Evolutionary conservation across 2,329 filamentous ascomycete species (phyloP).

Genomic region (Ophiostoma sp.): DNA sequence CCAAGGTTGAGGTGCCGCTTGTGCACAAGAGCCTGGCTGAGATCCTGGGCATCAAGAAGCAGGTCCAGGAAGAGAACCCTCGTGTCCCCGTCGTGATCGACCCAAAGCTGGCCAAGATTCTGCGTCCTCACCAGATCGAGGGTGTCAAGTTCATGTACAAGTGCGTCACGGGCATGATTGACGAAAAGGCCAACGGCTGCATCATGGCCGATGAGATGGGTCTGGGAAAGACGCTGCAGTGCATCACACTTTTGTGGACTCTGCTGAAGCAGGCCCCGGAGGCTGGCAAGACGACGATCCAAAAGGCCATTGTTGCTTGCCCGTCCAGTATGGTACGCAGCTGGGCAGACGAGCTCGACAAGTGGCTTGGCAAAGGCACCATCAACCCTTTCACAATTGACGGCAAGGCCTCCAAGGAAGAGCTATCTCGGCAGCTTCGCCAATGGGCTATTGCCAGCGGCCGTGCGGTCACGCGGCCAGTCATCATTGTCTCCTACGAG

Average conservation of each 20-base stretch:
- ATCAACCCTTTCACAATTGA: constrained; percentile 94
- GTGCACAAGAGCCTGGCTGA: constrained; percentile 95
- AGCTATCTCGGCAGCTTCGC: constrained; percentile 82
- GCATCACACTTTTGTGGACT: constrained; percentile 96
- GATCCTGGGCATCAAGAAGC: constrained; percentile 91
- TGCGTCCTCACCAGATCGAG: constrained; percentile 95
- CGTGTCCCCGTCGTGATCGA: constrained; percentile 98
- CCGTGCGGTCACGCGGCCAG: constrained; percentile 84
- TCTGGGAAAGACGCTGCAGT: constrained; percentile 94
- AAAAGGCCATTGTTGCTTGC: constrained; percentile 95
- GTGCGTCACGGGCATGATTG: constrained; percentile 93
- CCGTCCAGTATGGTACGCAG: constrained; percentile 95
- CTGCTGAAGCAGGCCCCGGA: constrained; percentile 93
- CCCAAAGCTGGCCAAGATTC: constrained; percentile 80
- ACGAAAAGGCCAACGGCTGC: constrained; percentile 89
- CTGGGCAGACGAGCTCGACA: constrained; percentile 95
- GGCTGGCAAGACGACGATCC: constrained; percentile 88
- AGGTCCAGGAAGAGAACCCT: constrained; percentile 74
- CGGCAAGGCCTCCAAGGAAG: constrained; percentile 92
- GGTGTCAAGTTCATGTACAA: constrained; percentile 97
- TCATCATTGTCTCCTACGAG: constrained; percentile 97
- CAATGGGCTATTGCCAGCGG: constrained; percentile 94
- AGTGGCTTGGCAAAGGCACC: constrained; percentile 93
- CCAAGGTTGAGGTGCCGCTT: constrained; percentile 63
- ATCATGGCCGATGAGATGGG: constrained; percentile 99